These are phyloP conservation scores for Fusarium bactridioides DNA, from an alignment of 2,329 filamentous ascomycete genomes.

Conservation along the genomic window DNA sequence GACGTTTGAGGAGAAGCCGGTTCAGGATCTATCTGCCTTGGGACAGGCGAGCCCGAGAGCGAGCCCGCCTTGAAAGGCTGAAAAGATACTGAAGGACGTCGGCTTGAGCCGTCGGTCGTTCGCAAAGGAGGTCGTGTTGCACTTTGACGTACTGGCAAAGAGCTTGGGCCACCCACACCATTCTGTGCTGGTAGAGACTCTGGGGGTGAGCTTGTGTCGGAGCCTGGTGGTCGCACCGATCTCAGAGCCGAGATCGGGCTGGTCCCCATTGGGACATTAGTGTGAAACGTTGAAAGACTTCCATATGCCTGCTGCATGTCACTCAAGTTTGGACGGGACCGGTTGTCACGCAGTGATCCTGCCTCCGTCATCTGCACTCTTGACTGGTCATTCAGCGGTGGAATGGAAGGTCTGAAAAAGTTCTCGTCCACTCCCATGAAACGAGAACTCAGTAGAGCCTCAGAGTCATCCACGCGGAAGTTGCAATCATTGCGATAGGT, in stretches of 20 bases:
- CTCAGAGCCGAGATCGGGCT: constrained; percentile 87
- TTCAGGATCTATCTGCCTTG: constrained; percentile 58
- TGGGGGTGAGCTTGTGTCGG: constrained; percentile 67
- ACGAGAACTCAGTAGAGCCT: constrained; percentile 87
- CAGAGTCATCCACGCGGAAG: constrained; percentile 90
- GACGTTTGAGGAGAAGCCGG: constrained; percentile 65
- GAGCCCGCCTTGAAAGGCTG: constrained; percentile 97
- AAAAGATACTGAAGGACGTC: constrained; percentile 86
- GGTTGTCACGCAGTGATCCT: constrained; percentile 77
- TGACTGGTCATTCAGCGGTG: constrained; percentile 57
- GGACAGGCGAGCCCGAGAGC: constrained; percentile 84
- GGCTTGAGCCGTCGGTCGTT: constrained; percentile 62
- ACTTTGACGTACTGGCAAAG: constrained; percentile 58
- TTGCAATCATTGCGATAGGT: constrained; percentile 88
- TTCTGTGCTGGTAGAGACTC: constrained; percentile 58
- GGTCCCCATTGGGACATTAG: constrained; percentile 77
- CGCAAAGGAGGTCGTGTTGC: constrained; percentile 49
- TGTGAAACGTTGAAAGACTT: constrained; percentile 88
- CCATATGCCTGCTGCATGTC: constrained; percentile 85
- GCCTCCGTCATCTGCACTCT: constrained; percentile 59
- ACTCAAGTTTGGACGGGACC: constrained; percentile 54
- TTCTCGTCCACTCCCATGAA: constrained; percentile 93
- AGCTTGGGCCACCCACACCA: constrained; percentile 58
- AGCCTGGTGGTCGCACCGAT: constrained; percentile 69
- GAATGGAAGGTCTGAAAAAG: constrained; percentile 82